Evolutionary conservation across 2,329 filamentous ascomycete genomes (phyloP).

Genomic region (Ciborinia camelliae): DNA sequence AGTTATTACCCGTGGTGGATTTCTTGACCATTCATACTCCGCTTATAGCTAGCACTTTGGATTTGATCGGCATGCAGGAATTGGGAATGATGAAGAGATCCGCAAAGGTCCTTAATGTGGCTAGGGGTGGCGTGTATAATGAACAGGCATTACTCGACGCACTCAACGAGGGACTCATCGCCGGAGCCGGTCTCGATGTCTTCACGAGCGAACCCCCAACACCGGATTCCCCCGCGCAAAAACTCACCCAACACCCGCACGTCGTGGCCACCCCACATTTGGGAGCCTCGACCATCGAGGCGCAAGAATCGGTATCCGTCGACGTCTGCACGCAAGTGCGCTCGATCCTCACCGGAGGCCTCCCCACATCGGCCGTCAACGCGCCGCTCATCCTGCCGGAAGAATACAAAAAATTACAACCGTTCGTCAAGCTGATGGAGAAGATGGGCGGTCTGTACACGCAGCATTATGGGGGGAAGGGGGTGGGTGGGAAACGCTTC

Average conservation of each 20-base stretch:
- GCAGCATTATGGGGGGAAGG: constrained; percentile 56
- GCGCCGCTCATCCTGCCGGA: constrained; percentile 77
- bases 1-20: constrained; percentile 64
- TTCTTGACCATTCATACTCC: constrained; percentile 82
- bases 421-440: constrained; percentile 72
- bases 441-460: constrained; percentile 78
- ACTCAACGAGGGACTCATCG: constrained; percentile 66
- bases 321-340: constrained; percentile 80
- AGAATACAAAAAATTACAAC: constrained; percentile 73
- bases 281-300: constrained; percentile 76
- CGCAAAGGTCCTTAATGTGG: constrained; percentile 74
- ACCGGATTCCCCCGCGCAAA: constrained; percentile 55
- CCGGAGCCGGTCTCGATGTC: constrained; percentile 75
- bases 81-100: constrained; percentile 69
- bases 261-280: constrained; percentile 78
- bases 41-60: constrained; percentile 70
- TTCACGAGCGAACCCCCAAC: constrained; percentile 71
- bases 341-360: constrained; percentile 66
- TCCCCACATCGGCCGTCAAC: constrained; percentile 76
- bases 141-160: constrained; percentile 69
- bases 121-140: constrained; percentile 76
- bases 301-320: constrained; percentile 78
- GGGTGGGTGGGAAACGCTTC: constrained; percentile 62
- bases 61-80: constrained; percentile 66
- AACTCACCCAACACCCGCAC: constrained; percentile 64